Base-by-base conservation (phyloP, 305 asterid genomes). In the Solanum hybrid region DNA sequence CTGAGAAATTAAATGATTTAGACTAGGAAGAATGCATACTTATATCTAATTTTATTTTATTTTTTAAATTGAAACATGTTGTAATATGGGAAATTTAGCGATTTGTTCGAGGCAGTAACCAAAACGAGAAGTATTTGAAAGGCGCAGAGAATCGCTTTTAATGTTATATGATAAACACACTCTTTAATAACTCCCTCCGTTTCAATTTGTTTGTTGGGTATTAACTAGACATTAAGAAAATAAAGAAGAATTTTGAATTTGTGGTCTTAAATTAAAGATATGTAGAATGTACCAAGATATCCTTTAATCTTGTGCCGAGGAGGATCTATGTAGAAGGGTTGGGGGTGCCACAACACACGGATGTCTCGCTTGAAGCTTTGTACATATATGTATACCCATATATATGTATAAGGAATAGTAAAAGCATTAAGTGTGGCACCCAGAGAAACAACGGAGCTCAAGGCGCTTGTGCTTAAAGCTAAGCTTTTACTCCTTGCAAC, bases 141-240 rank as follows among this genome's bases (percentile, higher is more conserved):
- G 95, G 94, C 94, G 92, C 93, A 93, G 96, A 94, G 95, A 95
- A 95, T 90, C 94, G 92, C 94, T 13, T 92, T 93, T 95, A 94
- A 94, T 90, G 96, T 96, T 69, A 79, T 24, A 24, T 79, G 56
- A 6, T 37, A n/a, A 79, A 24, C 34, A 37, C 31, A 37, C 64
- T 37, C 64, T 79, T 32, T 32, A 34, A 17, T 7, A 76, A 76
- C 40, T 69, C 4, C 8, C 29, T 24, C 32, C 7, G 31, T 24
- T 69, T n/a, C 76, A 24, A 69, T 69, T 69, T 69, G 31, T 24
- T 69, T 69, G 16, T 24, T 10, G 10, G 31, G 16, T 66, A n/a
- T 24, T 66, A 24, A 24, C 31, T 66, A n/a, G 31, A 24, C 31
- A 69, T 69, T n/a, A 69, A 69, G 16, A 5, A 10, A 10, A 69